Evolutionary conservation across 1,284 basidiomycete genomes (phyloP), one percentile per base, ranked within the genome.

Genomic region (Leccinum pseudoinsigne): DNA sequence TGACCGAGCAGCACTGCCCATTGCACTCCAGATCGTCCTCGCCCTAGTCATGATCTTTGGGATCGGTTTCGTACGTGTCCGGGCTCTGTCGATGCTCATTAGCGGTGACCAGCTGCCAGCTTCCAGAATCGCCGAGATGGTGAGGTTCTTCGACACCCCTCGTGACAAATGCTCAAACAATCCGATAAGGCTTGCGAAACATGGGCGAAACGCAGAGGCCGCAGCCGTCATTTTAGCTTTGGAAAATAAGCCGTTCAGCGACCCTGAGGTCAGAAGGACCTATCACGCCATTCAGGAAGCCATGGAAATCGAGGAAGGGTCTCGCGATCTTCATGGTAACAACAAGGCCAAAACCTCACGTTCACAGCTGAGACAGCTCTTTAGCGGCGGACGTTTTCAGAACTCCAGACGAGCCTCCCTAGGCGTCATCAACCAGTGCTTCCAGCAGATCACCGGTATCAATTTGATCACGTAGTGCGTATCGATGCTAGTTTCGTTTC

Each of bases 381-480:
- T 89, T 69, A 84, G 82, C 6, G 79, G 81, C 42, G 86, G 86
- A 1, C 83, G 81, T 14, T 79, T 79, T 38, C 88, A 89, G 70
- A 90, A 90, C 73, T 85, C 88, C 74, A 79, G 87, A 61, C 80
- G 88, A 47, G 81, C 84, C 11, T 74, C 79, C 58, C 75, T 90
- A 21, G 89, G 84, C 5, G 76, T 89, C 60, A 78, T 84, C 58
- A 82, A 83, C 56, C 89, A 90, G 68, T 86, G 85, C 68, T 89
- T 90, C 77, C 87, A 91, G 72, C 89, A 90, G 71, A 84, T 89
- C 31, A 80, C 81, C 14, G 83, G 82, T 36, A 84, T 84, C 70
- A 86, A 86, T 67, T 66, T 84, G 45, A 86, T 90, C 67, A 89
- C 86, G 11, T 89, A 89, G 76, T 87, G 76, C n/a, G 71, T 71